Evolutionary conservation across 1,139 yeast species (phyloP).

Genomic region (Yamadazyma epiphylla): DNA sequence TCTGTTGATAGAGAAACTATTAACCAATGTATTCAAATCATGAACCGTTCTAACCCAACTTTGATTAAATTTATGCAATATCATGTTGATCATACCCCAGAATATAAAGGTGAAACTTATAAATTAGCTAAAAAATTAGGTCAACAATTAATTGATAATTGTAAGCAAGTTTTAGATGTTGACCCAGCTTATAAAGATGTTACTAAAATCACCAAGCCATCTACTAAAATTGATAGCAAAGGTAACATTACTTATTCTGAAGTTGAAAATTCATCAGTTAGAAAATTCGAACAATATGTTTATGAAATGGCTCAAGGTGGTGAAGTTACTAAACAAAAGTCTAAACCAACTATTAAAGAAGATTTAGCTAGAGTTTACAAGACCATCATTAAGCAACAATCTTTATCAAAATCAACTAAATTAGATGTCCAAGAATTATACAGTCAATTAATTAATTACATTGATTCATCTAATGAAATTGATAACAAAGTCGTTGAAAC

Average conservation of each 20-base stretch:
- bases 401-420: constrained; percentile 57
- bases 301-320: constrained; percentile 97
- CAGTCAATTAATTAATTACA: constrained; percentile 70
- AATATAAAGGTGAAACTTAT: constrained; percentile 82
- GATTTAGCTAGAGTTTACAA: constrained; percentile 83
- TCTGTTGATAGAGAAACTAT: constrained; percentile 95
- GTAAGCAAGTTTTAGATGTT: constrained; percentile 76
- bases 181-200: constrained; percentile 96
- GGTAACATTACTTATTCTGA: constrained; percentile 86
- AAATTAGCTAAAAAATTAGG: constrained; percentile 87
- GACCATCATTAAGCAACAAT: constrained; percentile 70
- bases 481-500: constrained; percentile 39
- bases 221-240: constrained; percentile 80
- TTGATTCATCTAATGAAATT: constrained; percentile 67
- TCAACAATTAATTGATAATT: constrained; percentile 90
- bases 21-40: constrained; percentile 91
- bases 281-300: constrained; percentile 94
- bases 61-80: constrained; percentile 96
- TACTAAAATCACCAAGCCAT: constrained; percentile 90
- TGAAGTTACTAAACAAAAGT: constrained; percentile 58
- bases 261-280: constrained; percentile 82
- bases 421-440: constrained; percentile 78
- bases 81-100: constrained; percentile 91
- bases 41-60: constrained; percentile 96
- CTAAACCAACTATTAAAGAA: constrained; percentile 73